These are phyloP conservation scores for Dactylellina cionopaga DNA, from an alignment of 2,329 filamentous ascomycete species.

Conservation along the genomic window DNA sequence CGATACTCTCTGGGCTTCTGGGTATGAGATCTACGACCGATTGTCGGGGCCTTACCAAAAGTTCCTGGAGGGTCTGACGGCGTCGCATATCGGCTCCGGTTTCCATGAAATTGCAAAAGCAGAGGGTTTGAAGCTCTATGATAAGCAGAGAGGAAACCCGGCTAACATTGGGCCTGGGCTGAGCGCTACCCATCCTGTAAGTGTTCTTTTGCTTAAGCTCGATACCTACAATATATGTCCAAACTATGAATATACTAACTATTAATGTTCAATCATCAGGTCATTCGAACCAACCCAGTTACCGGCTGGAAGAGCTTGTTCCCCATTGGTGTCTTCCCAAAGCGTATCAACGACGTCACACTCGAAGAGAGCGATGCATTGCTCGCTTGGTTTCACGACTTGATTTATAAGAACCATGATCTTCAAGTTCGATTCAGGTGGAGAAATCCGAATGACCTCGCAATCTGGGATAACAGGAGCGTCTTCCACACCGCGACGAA, in stretches of 20 bases:
- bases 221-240: neutral
- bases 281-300: conserved; percentile 68
- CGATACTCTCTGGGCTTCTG: conserved; percentile 74
- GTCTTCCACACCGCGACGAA: conserved; percentile 71
- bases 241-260: neutral
- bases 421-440: conserved; percentile 65
- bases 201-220: neutral
- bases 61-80: conserved; percentile 70
- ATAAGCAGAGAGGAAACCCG: conserved; percentile 63
- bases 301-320: conserved; percentile 69
- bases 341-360: conserved; percentile 68
- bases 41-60: conserved; percentile 68
- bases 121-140: conserved; percentile 61
- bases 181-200: conserved; percentile 66
- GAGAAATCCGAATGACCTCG: conserved; percentile 61
- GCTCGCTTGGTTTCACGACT: conserved; percentile 65
- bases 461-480: conserved; percentile 75
- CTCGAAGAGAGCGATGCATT: conserved; percentile 67
- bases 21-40: conserved; percentile 74
- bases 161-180: conserved; percentile 66
- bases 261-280: neutral
- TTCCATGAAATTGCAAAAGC: conserved; percentile 66
- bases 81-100: conserved; percentile 65
- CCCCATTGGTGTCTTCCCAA: conserved; percentile 67
- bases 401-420: conserved; percentile 69